Percentiles rank a stretch among this genome's conserved stretches.
These are phyloP conservation scores for Metarhizium humberi DNA, from an alignment of 2,329 filamentous ascomycete species.

Conservation along the genomic window DNA sequence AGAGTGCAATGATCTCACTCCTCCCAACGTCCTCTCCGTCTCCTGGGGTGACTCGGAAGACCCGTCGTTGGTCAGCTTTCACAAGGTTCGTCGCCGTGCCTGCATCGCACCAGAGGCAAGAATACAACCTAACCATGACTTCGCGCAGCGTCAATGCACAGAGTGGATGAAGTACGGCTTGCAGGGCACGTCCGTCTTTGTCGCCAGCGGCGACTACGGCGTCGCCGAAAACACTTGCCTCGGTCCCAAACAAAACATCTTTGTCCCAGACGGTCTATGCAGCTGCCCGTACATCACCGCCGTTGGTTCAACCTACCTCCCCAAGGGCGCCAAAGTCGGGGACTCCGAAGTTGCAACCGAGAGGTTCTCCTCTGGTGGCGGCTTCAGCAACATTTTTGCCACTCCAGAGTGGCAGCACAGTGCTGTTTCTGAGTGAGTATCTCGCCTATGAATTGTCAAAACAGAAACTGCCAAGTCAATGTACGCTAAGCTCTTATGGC, in stretches of 20 bases:
- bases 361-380: slow-evolving; percentile 37
- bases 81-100: slow-evolving; percentile 11
- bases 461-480: too few species aligned
- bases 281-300: slow-evolving; percentile 40
- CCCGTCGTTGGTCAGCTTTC: slow-evolving; percentile 36
- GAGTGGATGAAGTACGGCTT: slow-evolving; percentile 37
- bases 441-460: slow-evolving; percentile 1
- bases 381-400: slow-evolving; percentile 39
- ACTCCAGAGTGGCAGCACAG: slow-evolving; percentile 36
- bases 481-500: too few species aligned
- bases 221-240: slow-evolving; percentile 12
- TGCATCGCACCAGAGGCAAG: too few species aligned
- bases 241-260: slow-evolving; percentile 25
- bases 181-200: slow-evolving; percentile 29
- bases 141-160: slow-evolving; percentile 25
- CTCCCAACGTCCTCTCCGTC: slow-evolving; percentile 27
- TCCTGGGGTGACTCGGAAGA: slow-evolving; percentile 24
- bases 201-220: slow-evolving; percentile 23
- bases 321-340: slow-evolving; percentile 5
- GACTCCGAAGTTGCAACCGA: slow-evolving; percentile 8
- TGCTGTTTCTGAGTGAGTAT: slow-evolving; percentile 10
- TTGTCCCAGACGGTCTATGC: slow-evolving; percentile 37
- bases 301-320: slow-evolving; percentile 37
- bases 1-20: slow-evolving; percentile 15
- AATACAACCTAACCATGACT: too few species aligned